Base-by-base conservation (phyloP, 2,329 filamentous ascomycete genomes). In the Calonectria honghensis region DNA sequence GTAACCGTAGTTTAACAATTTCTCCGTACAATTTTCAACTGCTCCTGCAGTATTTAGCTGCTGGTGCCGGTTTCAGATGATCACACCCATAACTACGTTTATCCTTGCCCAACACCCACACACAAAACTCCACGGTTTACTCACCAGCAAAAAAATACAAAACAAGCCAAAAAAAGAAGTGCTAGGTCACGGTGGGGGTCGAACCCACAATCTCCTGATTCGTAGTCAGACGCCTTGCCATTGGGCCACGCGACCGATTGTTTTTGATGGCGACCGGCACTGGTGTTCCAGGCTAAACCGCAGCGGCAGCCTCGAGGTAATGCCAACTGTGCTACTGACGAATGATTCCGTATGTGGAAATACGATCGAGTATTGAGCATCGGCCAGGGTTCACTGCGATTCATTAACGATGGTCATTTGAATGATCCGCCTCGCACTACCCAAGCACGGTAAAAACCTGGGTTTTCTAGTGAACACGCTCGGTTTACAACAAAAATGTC, bases 141-240 rank as follows among this genome's bases (percentile, higher is more conserved):
- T 29, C 1, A 29, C 35, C 57, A 69, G 63, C 27, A 65, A 65
- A 48, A 65, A 65, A 20, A 24, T 11, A 39, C 61, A 35, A 14
- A 14, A 32, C 18, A 31, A 24, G 20, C 29, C 41, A 45, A 65
- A 65, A 54, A 32, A 65, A 48, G 9, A 27, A 73, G 64, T 16
- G 3, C 1, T 9, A 73, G 72, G 72, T 79, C 78, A 78, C 73
- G 77, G 67, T 77, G 76, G 81, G 81, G 81, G 76, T 82, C 80
- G 81, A 82, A 82, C 81, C 81, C 79, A 80, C 76, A 79, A 82
- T 82, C 81, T 82, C 79, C 81, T 82, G 81, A 82, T 82, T 82
- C 81, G 81, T 82, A 82, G 81, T 81, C 80, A 82, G 81, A 82
- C 80, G 80, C 81, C 80, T 81, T 82, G 80, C 81, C 80, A 82